Conservation (phyloP, 768 basidiomycete species). For the Cystoderma amianthinum region DNA sequence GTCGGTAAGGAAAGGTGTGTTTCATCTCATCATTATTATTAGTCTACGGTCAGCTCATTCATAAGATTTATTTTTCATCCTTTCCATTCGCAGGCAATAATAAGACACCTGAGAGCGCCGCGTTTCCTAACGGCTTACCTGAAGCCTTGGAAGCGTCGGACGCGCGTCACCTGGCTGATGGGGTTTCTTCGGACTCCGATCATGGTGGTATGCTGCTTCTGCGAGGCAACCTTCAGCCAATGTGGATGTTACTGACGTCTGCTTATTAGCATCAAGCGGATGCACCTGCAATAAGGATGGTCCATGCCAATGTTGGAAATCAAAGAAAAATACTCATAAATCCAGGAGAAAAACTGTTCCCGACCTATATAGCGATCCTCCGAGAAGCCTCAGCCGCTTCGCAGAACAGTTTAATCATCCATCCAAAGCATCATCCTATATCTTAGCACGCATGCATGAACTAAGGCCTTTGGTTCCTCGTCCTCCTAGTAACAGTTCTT, state of each 20-base stretch:
- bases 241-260: slow-evolving; percentile 36
- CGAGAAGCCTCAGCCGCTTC: neutral
- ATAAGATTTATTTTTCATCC: slow-evolving; percentile 29
- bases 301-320: slow-evolving; percentile 53
- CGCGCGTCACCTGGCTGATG: slow-evolving; percentile 40
- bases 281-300: slow-evolving; percentile 47
- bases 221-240: slow-evolving; percentile 30
- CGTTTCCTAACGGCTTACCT: slow-evolving; percentile 77
- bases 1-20: slow-evolving; percentile 75
- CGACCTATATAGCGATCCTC: slow-evolving; percentile 5
- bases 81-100: slow-evolving; percentile 35
- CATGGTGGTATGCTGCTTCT: slow-evolving; percentile 55
- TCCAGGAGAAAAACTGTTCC: slow-evolving; percentile 20
- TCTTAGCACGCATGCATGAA: slow-evolving; percentile 55
- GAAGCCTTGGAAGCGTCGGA: slow-evolving; percentile 63
- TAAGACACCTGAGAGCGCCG: slow-evolving; percentile 61
- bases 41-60: slow-evolving; percentile 30
- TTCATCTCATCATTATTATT: slow-evolving; percentile 9
- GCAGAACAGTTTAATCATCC: no score
- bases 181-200: slow-evolving; percentile 52
- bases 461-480: slow-evolving; percentile 68
- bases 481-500: slow-evolving; percentile 20
- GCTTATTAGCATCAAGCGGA: slow-evolving; percentile 31
- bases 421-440: slow-evolving; percentile 32
- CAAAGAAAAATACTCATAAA: slow-evolving; percentile 34